Percentiles rank a stretch among this genome's conserved stretches.
Evolutionary conservation across 257 asterid genomes (phyloP).

Genomic region (Przewalskia tangutica): DNA sequence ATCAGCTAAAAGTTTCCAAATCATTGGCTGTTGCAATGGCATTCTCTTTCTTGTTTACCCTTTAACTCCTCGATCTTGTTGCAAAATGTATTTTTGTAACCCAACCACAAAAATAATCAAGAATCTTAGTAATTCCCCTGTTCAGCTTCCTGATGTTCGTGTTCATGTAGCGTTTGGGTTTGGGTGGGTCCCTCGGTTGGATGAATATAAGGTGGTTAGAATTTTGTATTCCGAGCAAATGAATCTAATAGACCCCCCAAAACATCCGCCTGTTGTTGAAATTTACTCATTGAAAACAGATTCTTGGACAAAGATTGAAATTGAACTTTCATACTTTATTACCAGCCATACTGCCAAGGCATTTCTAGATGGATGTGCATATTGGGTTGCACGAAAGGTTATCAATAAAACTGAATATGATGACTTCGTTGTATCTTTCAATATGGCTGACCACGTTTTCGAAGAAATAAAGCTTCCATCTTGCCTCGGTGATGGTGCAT

Average conservation of each 20-base stretch:
- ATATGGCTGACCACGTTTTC: neutral
- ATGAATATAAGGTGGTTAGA: neutral
- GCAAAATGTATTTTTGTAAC: neutral
- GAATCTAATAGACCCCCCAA: neutral
- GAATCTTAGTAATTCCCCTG: neutral
- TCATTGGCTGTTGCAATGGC: constrained; percentile 3
- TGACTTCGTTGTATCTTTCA: neutral
- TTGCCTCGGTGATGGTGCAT: neutral
- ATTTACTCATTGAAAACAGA: neutral
- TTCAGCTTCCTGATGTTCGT: neutral
- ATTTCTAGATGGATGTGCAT: neutral
- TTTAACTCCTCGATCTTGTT: neutral
- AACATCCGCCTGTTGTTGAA: neutral
- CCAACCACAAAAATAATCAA: neutral
- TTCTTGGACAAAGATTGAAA: constrained; percentile 1
- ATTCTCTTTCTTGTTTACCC: neutral
- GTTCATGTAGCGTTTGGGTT: neutral
- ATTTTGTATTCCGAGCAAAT: neutral
- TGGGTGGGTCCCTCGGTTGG: neutral
- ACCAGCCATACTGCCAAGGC: neutral
- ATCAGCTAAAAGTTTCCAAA: neutral
- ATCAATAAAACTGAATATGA: neutral
- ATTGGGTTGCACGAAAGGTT: neutral
- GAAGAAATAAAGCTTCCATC: neutral
- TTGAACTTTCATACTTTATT: neutral